Conservation (phyloP, 1,284 basidiomycete species). For the Pseudozyma sp. region DNA sequence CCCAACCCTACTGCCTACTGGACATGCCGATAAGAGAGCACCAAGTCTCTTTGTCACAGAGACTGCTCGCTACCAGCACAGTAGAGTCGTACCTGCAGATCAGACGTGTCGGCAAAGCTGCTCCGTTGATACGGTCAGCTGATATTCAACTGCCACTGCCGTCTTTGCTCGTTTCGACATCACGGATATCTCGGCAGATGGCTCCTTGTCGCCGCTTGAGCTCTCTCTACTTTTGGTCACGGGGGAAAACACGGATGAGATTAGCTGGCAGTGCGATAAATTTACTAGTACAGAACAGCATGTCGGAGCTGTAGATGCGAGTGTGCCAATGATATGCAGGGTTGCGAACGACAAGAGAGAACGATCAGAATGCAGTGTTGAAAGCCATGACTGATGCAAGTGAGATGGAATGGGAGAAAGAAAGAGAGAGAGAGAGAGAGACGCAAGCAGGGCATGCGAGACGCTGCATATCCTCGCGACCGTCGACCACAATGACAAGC, state of each 20-base stretch:
- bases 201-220: not conserved
- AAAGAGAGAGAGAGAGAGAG: slow-evolving; percentile 9
- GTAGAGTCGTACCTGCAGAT: no score
- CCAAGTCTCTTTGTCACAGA: no score
- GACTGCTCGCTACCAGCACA: no score
- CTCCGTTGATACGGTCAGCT: not conserved
- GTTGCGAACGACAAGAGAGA: slow-evolving; percentile 31
- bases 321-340: slow-evolving; percentile 22
- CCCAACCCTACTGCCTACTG: no score
- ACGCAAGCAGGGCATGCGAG: not conserved
- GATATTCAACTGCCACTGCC: not conserved
- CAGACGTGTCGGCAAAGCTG: not conserved
- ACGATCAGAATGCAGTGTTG: slow-evolving; percentile 48
- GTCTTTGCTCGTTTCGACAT: no score
- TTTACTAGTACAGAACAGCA: slow-evolving; percentile 35
- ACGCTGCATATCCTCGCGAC: slow-evolving; percentile 7
- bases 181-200: not conserved
- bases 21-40: no score
- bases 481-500: slow-evolving; percentile 3
- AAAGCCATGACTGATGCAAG: slow-evolving; percentile 44
- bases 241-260: slow-evolving; percentile 6
- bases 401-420: not conserved
- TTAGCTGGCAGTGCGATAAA: slow-evolving; percentile 28
- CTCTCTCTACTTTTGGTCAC: not conserved
- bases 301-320: slow-evolving; percentile 55